Conservation (phyloP, 2,329 filamentous ascomycete genomes). For the Alternaria viburni region DNA sequence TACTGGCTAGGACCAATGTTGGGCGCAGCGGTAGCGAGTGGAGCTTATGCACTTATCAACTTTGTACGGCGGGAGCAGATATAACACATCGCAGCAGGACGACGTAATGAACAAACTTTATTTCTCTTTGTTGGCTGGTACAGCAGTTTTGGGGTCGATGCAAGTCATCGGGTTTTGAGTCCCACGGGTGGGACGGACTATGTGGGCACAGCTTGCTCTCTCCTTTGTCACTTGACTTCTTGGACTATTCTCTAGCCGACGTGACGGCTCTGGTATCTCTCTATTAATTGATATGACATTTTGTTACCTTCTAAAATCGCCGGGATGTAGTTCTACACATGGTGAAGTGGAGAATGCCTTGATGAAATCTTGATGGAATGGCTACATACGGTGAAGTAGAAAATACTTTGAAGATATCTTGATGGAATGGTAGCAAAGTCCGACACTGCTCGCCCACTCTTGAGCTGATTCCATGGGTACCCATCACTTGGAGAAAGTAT, state of each 20-base stretch:
- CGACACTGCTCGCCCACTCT: not conserved
- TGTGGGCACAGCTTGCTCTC: not conserved
- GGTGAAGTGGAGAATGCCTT: not conserved
- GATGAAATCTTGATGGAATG: not conserved
- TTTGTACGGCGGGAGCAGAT: slow-evolving; percentile 10
- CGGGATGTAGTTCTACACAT: not conserved
- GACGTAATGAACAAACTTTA: not conserved
- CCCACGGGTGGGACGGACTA: not conserved
- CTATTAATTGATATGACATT: not conserved
- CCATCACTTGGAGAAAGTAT: not conserved
- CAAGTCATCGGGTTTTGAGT: not conserved
- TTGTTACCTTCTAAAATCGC: not conserved
- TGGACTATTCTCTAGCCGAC: not conserved
- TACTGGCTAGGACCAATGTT: slow-evolving; percentile 53
- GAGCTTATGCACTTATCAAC: slow-evolving; percentile 55
- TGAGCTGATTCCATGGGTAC: not conserved
- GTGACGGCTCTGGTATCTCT: not conserved
- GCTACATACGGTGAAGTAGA: too few relatives aligned
- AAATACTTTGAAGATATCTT: not conserved
- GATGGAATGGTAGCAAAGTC: not conserved
- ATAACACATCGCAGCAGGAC: slow-evolving; percentile 5
- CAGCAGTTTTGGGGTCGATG: not conserved
- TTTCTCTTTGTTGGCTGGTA: not conserved
- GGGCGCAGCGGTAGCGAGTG: slow-evolving; percentile 53
- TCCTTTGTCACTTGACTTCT: not conserved